phyloP scores from a whole-genome alignment of 2,329 filamentous ascomycete species.

The Talaromyces sp. region DNA sequence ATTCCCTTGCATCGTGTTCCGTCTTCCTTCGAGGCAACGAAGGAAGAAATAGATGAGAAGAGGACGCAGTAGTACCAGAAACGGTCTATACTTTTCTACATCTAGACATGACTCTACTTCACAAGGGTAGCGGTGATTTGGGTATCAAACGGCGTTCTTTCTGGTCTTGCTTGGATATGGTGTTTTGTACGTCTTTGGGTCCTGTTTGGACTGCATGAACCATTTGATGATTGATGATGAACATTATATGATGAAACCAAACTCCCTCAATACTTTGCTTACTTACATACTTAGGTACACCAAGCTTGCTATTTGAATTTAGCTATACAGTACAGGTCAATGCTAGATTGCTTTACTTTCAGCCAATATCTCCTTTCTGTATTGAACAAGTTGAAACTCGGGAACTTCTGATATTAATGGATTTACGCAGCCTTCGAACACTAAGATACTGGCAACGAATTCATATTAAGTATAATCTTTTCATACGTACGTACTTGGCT shows the following conservation, averaged over 20 bases:
- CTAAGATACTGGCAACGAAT: neutral
- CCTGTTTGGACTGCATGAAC: slow-evolving; percentile 4
- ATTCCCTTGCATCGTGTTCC: neutral
- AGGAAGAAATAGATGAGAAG: neutral
- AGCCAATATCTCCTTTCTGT: neutral
- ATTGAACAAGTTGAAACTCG: neutral
- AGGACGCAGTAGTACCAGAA: neutral
- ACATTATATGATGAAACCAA: slow-evolving; percentile 1
- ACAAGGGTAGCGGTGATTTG: slow-evolving; percentile 1
- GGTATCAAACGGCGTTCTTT: neutral
- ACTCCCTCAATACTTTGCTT: neutral
- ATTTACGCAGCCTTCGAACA: neutral
- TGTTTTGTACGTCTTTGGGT: neutral
- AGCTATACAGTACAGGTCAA: slow-evolving; percentile 7
- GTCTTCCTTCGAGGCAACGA: neutral
- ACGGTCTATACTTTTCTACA: neutral
- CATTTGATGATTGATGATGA: slow-evolving; percentile 3
- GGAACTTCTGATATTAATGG: too few species aligned
- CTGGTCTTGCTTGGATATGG: neutral
- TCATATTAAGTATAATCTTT: slow-evolving; percentile 6
- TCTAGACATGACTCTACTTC: neutral
- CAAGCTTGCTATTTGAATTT: neutral
- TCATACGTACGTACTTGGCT: slow-evolving; percentile 12
- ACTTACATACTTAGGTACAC: slow-evolving; percentile 6
- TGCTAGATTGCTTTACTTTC: neutral